phyloP scores from a whole-genome alignment of 305 asterid species.

The Solanum hybrid region DNA sequence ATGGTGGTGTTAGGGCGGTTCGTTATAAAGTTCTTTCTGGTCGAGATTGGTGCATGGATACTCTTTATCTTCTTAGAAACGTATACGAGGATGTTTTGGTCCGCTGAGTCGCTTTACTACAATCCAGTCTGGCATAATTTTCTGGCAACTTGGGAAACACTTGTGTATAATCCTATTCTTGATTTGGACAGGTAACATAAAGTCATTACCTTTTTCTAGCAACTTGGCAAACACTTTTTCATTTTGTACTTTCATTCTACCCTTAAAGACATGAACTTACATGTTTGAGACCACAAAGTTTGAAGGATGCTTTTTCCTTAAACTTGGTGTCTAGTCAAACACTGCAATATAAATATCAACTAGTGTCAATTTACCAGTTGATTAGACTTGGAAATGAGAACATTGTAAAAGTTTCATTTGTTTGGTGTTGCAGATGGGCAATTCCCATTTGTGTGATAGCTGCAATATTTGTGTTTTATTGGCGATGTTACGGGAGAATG shows the following conservation, averaged over 20 bases:
- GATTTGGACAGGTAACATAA: constrained; percentile 80
- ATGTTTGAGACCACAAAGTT: neutral
- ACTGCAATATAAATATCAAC: neutral
- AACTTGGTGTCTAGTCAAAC: neutral
- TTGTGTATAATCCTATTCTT: constrained; percentile 88
- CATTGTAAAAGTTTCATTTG: neutral
- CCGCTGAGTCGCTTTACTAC: constrained; percentile 94
- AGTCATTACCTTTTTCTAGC: neutral
- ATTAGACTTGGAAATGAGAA: neutral
- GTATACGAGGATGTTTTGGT: constrained; percentile 91
- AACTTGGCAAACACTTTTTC: neutral
- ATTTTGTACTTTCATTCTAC: neutral
- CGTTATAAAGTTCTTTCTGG: constrained; percentile 63
- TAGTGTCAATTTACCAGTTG: neutral
- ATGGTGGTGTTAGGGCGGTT: constrained; percentile 98
- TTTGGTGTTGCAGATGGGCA: constrained; percentile 70
- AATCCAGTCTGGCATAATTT: constrained; percentile 88
- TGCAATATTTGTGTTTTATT: constrained; percentile 42
- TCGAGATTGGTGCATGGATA: constrained; percentile 96
- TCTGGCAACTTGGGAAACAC: constrained; percentile 81
- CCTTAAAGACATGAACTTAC: neutral
- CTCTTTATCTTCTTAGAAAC: constrained; percentile 95
- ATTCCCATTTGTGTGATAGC: constrained; percentile 51
- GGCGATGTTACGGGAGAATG: constrained; percentile 79
- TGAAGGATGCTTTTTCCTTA: neutral